Conservation (phyloP, 768 basidiomycete genomes). For the Lentinula guzmanii region DNA sequence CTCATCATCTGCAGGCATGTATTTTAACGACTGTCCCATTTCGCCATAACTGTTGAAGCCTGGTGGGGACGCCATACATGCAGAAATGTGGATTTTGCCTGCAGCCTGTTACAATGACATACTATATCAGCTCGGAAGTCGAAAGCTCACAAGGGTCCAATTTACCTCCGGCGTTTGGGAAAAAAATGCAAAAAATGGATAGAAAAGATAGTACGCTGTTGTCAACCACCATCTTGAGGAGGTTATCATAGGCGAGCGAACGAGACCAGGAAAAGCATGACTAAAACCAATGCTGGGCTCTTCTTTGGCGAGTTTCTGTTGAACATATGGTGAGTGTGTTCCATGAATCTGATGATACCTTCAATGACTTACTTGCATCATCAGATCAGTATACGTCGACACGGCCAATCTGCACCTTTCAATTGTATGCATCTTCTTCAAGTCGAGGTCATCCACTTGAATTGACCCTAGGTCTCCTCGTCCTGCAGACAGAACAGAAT, state of each 20-base stretch:
- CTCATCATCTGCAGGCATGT: not conserved
- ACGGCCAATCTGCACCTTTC: conserved; percentile 9
- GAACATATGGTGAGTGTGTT: not conserved
- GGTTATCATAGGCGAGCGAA: not conserved
- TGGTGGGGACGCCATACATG: not conserved
- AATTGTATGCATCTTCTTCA: conserved; percentile 21
- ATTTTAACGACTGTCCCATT: not conserved
- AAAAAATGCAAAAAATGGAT: not conserved
- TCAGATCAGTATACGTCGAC: conserved; percentile 22
- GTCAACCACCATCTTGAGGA: not conserved
- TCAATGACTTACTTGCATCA: conserved; percentile 10
- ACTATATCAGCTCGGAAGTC: not conserved
- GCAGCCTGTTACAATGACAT: not conserved
- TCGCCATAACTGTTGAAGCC: not conserved
- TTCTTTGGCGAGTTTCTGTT: conserved; percentile 22
- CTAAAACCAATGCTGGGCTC: conserved; percentile 27
- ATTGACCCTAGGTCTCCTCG: conserved; percentile 12
- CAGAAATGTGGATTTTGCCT: not conserved
- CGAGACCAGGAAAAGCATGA: conserved; percentile 27
- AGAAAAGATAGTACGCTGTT: not conserved
- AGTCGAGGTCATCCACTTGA: conserved; percentile 21
- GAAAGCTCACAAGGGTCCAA: not conserved
- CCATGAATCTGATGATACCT: conserved; percentile 1
- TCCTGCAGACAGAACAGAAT: conserved; percentile 18
- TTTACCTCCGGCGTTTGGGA: not conserved